phyloP scores from a whole-genome alignment of 805 yeast genomes.

The Saturnispora sekii region DNA sequence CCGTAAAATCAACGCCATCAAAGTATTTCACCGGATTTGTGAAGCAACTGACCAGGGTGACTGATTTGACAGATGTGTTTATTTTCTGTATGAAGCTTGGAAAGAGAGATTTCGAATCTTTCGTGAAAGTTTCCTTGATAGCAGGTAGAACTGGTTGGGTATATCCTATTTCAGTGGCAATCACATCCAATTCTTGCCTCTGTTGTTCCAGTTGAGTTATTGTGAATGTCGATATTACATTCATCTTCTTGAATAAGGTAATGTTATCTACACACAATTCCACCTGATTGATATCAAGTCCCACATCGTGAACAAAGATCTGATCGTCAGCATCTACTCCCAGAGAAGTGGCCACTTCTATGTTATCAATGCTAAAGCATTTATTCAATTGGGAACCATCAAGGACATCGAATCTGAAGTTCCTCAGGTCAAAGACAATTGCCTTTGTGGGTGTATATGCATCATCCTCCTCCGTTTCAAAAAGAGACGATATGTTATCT shows the following conservation, averaged over 20 bases:
- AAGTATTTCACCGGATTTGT: constrained; percentile 24
- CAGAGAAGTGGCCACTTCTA: constrained; percentile 12
- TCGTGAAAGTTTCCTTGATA: background rate
- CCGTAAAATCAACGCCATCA: constrained; percentile 22
- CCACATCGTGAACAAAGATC: constrained; percentile 7
- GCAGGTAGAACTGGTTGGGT: background rate
- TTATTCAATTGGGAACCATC: constrained; percentile 9
- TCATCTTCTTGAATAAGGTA: constrained; percentile 1
- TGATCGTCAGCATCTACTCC: constrained; percentile 7
- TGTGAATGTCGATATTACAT: background rate
- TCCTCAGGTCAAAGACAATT: constrained; percentile 14
- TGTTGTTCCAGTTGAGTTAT: background rate
- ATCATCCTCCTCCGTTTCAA: constrained; percentile 8
- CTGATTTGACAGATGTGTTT: constrained; percentile 9
- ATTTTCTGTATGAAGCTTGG: constrained; percentile 11
- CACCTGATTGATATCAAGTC: constrained; percentile 5
- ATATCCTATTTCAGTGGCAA: background rate
- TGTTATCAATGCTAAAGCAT: constrained; percentile 13
- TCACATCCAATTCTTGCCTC: background rate
- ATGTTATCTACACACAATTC: constrained; percentile 11
- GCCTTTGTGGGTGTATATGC: constrained; percentile 13
- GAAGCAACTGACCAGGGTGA: constrained; percentile 22
- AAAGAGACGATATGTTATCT: constrained; percentile 19
- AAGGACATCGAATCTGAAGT: constrained; percentile 15
- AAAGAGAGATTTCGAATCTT: constrained; percentile 1